phyloP scores from a whole-genome alignment of 441 rosid species.

The Gossypium armourianum region DNA sequence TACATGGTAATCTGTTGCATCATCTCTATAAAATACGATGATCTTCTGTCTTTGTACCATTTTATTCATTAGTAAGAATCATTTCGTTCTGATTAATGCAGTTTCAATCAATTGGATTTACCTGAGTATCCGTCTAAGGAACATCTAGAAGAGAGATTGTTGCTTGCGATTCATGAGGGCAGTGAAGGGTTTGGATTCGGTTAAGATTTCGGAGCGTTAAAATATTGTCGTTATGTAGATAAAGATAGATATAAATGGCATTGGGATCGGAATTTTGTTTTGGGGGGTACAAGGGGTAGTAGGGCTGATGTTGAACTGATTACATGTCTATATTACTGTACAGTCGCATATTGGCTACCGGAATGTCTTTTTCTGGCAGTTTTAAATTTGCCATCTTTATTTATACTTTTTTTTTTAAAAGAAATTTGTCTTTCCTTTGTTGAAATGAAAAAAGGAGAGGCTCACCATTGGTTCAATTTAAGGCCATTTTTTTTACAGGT shows the following conservation, averaged over 20 bases:
- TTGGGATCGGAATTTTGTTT: conserved; percentile 5
- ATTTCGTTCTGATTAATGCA: conserved; percentile 26
- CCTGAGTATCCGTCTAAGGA: conserved; percentile 90
- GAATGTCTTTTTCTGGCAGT: conserved; percentile 29
- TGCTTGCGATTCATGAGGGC: conserved; percentile 90
- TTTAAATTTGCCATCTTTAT: conserved; percentile 29
- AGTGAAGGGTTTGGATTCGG: conserved; percentile 93
- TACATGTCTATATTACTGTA: conserved; percentile 37
- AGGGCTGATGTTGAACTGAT: conserved; percentile 20
- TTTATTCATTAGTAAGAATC: neutral
- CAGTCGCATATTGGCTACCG: conserved; percentile 35
- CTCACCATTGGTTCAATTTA: neutral
- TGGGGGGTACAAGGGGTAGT: conserved; percentile 13
- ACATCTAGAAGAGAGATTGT: conserved; percentile 71
- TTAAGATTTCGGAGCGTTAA: conserved; percentile 16
- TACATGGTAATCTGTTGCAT: conserved; percentile 47
- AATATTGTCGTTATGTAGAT: conserved; percentile 27
- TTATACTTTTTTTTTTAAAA: neutral
- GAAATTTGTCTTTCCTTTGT: neutral
- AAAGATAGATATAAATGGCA: neutral
- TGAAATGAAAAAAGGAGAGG: neutral
- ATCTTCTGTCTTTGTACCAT: neutral
- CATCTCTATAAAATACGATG: neutral
- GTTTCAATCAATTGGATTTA: conserved; percentile 89
- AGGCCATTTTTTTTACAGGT: neutral